Conservation (phyloP, 2,329 filamentous ascomycete species). For the Curvularia lunata region DNA sequence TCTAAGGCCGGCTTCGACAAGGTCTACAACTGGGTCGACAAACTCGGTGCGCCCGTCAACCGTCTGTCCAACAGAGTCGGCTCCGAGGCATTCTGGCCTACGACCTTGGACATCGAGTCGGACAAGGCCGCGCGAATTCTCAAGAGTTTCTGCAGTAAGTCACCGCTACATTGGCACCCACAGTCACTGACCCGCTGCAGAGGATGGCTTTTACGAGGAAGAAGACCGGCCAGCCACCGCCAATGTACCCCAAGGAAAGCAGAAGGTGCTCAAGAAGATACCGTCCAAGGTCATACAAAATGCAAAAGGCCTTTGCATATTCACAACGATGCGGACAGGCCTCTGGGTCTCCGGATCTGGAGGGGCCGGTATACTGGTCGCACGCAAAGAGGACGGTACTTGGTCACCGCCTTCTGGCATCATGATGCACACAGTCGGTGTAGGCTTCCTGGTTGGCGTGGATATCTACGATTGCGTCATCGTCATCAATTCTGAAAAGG, state of each 20-base stretch:
- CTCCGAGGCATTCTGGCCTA: slow-evolving; percentile 83
- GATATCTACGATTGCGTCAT: slow-evolving; percentile 97
- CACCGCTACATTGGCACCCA: slow-evolving; percentile 26
- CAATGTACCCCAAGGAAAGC: slow-evolving; percentile 66
- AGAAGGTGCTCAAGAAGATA: slow-evolving; percentile 78
- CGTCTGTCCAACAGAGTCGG: slow-evolving; percentile 81
- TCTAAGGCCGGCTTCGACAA: slow-evolving; percentile 68
- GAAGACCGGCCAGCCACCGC: slow-evolving; percentile 53
- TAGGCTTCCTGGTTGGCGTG: slow-evolving; percentile 88
- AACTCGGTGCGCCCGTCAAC: slow-evolving; percentile 78
- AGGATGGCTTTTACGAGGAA: slow-evolving; percentile 73
- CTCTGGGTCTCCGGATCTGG: slow-evolving; percentile 91
- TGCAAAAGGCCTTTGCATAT: slow-evolving; percentile 88
- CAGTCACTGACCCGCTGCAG: slow-evolving; percentile 41
- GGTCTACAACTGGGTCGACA: slow-evolving; percentile 70
- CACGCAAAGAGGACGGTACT: slow-evolving; percentile 80
- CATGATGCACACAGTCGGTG: slow-evolving; percentile 83
- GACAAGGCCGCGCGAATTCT: slow-evolving; percentile 91
- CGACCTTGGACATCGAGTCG: slow-evolving; percentile 83
- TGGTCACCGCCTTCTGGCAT: slow-evolving; percentile 94
- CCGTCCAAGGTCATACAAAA: slow-evolving; percentile 82
- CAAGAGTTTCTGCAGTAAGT: slow-evolving; percentile 85
- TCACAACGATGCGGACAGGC: slow-evolving; percentile 93
- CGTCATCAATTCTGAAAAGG: slow-evolving; percentile 85
- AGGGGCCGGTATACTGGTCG: slow-evolving; percentile 85